Evolutionary conservation across 306 rosid genomes (phyloP).

Genomic region (Sophora flavescens): DNA sequence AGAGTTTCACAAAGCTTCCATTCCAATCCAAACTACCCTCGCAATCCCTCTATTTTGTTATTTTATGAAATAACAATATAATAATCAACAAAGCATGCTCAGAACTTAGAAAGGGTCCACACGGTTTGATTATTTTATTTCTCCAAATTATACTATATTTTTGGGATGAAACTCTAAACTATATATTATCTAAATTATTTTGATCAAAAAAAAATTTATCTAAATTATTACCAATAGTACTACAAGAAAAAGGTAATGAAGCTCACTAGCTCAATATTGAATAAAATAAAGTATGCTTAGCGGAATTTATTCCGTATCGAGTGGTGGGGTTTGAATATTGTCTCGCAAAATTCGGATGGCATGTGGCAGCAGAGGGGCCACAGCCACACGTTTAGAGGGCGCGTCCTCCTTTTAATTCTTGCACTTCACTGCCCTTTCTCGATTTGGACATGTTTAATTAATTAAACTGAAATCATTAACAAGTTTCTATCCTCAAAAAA

Average conservation of each 20-base stretch:
- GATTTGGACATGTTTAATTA: conserved; percentile 28
- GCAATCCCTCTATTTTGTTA: not conserved
- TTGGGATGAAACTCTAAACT: conserved; percentile 17
- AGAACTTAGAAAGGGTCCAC: conserved; percentile 55
- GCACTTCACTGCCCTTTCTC: conserved; percentile 39
- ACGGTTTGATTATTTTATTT: conserved; percentile 44
- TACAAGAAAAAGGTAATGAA: conserved; percentile 6
- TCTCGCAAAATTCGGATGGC: conserved; percentile 45
- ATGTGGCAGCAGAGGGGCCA: conserved; percentile 44
- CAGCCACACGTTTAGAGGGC: conserved; percentile 7
- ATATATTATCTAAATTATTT: not conserved
- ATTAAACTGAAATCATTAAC: not conserved
- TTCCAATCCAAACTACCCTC: conserved; percentile 52
- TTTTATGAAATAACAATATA: not conserved
- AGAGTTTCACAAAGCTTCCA: conserved; percentile 49
- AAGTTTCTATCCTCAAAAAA: too few relatives aligned
- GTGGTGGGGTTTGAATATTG: conserved; percentile 53
- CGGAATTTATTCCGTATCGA: conserved; percentile 58
- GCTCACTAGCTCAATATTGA: not conserved
- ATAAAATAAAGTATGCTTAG: conserved; percentile 45
- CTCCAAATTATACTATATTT: not conserved
- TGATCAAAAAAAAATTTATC: too few relatives aligned
- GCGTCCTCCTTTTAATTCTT: conserved; percentile 45
- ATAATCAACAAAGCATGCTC: conserved; percentile 6
- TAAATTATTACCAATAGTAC: not conserved